Base-by-base conservation (phyloP, 352 stramenopile species). In the Phytophthora citricola region DNA sequence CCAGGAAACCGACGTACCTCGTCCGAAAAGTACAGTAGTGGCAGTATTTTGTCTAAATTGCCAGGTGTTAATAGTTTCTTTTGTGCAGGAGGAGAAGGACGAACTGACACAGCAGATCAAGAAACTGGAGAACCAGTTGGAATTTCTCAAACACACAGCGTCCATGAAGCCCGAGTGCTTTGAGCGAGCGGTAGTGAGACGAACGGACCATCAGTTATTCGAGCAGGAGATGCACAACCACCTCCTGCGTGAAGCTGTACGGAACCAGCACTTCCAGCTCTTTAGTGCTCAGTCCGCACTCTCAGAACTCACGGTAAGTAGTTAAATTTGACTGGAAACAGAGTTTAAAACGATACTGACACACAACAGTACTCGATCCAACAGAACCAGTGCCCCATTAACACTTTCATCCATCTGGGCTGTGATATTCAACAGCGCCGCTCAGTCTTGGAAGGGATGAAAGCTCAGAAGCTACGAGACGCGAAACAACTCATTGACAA, bases 231-330 rank as follows among this genome's bases (percentile, higher is more conserved):
- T 83, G 52, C 45, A 68, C 54, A 85, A 85, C 59, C 66, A 80
- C 34, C 51, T 81, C 22, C 56, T 83, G 27, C 74, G 75, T 17
- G 74, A 85, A 60, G 59, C 64, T 11, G 70, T 81, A 53, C 72
- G 74, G 20, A 83, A 83, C 51, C 77, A 85, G 50, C 72, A 85
- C 39, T 71, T 83, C 32, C 54, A 79, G 62, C 59, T 83, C 32
- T 66, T 81, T 34, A 73, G 64, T 11, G 71, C 69, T 26, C 77
- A 83, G 51, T 85, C 77, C 5, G 69, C 73, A 22, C 59, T 85
- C 22, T 85, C 77, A 8, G 77, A 83, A 45, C 63, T 83, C 41
- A 66, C 71, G 64, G 58, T 73, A 12, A 47, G 69, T 48, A 12
- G n/a, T 26, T 45, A 20, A 10, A 20, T 32, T 31, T 11, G 12